phyloP scores from a whole-genome alignment of 106 monocot species.

The Triglochin maritima region DNA sequence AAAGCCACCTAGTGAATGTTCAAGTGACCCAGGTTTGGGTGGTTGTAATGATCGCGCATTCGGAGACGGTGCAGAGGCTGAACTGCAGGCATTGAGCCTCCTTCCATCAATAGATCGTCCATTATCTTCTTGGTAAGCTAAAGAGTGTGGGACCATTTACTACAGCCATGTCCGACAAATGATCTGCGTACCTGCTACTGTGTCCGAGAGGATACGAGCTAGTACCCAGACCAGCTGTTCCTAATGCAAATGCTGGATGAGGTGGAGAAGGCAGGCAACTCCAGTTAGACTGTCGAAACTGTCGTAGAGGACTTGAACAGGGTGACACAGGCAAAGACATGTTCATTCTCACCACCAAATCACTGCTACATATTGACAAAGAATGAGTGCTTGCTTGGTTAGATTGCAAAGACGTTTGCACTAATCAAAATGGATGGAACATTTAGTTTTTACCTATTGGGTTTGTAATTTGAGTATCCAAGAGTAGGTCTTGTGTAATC shows the following conservation, averaged over 20 bases:
- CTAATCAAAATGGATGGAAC: constrained; percentile 5
- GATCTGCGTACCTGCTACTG: constrained; percentile 18
- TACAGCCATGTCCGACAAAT: constrained; percentile 21
- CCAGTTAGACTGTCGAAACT: constrained; percentile 42
- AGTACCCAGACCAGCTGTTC: constrained; percentile 31
- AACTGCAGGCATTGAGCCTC: background rate
- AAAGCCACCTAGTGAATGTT: constrained; percentile 8
- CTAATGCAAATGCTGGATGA: constrained; percentile 37
- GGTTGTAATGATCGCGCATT: background rate
- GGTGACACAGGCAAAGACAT: constrained; percentile 68
- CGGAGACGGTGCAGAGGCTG: background rate
- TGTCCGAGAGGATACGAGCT: constrained; percentile 11
- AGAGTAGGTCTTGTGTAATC: constrained; percentile 16
- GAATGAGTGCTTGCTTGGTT: too few species aligned
- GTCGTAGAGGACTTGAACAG: constrained; percentile 66
- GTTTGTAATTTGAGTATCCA: constrained; percentile 7
- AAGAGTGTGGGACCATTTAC: constrained; percentile 20
- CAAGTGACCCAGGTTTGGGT: background rate
- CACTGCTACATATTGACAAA: constrained; percentile 24
- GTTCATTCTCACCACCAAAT: constrained; percentile 34
- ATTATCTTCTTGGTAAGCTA: constrained; percentile 36
- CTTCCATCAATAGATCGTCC: background rate
- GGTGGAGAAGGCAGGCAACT: constrained; percentile 65
- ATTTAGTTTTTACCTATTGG: constrained; percentile 22
- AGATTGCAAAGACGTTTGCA: too few species aligned